Evolutionary conservation across 1,284 basidiomycete species (phyloP), one percentile per base, ranked within the genome.

Genomic region (Sphaerobolus stellatus): DNA sequence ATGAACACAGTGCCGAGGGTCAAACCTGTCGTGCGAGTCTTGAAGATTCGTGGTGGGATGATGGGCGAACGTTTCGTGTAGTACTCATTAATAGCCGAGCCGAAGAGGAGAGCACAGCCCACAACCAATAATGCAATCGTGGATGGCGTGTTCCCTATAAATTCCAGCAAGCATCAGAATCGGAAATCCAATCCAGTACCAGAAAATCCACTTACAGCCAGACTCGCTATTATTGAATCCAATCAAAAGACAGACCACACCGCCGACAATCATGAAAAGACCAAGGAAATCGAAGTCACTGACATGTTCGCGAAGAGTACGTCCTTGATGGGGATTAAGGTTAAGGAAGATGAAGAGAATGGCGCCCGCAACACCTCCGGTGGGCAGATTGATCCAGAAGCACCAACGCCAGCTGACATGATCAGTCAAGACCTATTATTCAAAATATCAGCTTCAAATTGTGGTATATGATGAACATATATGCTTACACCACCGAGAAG

Each of bases 311-410:
- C 71, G 71, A 49, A 88, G 67, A 0, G 83, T 75, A 49, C 78
- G 77, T 8, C 79, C 78, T 55, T 81, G 70, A 59, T 82, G 84
- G 13, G 62, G 64, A 59, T 94, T 92, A 33, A 97, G 77, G 61
- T 94, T 88, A 44, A 97, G 81, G 72, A 87, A 90, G 67, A 90
- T 82, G 65, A 91, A 87, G 7, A 96, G 73, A 30, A 92, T 67
- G 3, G 70, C 70, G 24, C 83, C 81, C 2, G 92, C 91, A 36
- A 90, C 63, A 34, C 83, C 90, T 11, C 88, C 90, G 0, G 88
- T 88, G 1, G 90, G 90, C 67, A 52, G 33, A 27, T 56, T 52
- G 20, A 56, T 52, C 49, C 50, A 48, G 54, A 52, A 51, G 29
- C 44, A 51, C 68, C 64, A 66, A 48, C 65, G 41, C 65, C 65